Evolutionary conservation across 345 rosid genomes (phyloP), one percentile per base, ranked within the genome.

Genomic region (Turritis glabra): DNA sequence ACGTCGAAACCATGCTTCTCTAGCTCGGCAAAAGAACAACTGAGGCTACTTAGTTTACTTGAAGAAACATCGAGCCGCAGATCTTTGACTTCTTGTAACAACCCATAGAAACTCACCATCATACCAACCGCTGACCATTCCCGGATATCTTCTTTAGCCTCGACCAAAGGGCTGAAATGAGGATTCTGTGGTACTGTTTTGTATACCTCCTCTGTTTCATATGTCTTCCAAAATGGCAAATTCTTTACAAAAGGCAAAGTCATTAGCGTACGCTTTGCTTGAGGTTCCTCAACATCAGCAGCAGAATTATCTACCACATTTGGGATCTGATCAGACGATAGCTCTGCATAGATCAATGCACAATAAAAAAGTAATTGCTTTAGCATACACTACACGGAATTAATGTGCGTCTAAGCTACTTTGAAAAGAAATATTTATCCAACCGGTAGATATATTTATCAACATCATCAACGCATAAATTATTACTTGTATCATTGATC

Each of bases 51-150:
- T 59, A 88, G 79, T 38, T 53, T 35, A 50, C 65, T 72, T 65
- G 78, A 51, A 2, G 86, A 62, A 71, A 73, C 82, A 64, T 81
- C 79, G 14, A 70, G 63, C 12, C 69, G 69, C 53, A 76, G 59
- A 18, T 12, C 26, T 44, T 63, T 62, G 13, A 86, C 81, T 84
- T 87, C 86, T n/a, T 89, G 84, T 8, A 84, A 75, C 78, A 89
- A 77, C 62, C 73, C 58, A 1, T 90, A 75, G 62, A 82, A 91
- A 4, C 81, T 86, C 23, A 85, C 87, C 90, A 86, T 86, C 56
- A 85, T 70, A 21, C 95, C 89, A 66, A 91, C 71, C 18, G 95
- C 95, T 4, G 82, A 54, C 65, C 89, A 90, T 83, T 91, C 97
- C 2, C 91, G 89, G 69, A 73, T 53, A 74, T 80, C 82, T 71